Conservation (phyloP, 352 stramenopile genomes). For the Phytophthora palmivora region DNA sequence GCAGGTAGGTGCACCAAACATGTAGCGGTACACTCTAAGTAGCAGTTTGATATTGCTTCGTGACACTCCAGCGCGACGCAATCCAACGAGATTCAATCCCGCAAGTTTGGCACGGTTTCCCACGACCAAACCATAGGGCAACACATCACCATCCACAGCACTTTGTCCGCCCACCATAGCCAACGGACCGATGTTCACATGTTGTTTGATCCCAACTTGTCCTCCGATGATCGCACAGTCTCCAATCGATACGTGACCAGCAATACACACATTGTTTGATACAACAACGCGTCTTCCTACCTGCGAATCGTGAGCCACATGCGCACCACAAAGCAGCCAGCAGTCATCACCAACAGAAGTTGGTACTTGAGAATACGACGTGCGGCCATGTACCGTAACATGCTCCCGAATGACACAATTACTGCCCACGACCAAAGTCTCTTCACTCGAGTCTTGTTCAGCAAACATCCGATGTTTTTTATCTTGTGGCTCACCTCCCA, state of each 20-base stretch:
- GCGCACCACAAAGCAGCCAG: conserved; percentile 79
- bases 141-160: conserved; percentile 81
- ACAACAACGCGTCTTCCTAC: conserved; percentile 76
- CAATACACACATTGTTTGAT: conserved; percentile 85
- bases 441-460: conserved; percentile 2
- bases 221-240: conserved; percentile 80
- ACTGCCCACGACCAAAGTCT: conserved; percentile 58
- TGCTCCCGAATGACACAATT: conserved; percentile 87
- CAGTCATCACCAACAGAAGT: conserved; percentile 79
- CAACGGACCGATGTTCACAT: conserved; percentile 70
- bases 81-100: conserved; percentile 77
- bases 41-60: conserved; percentile 79
- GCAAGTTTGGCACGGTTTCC: conserved; percentile 83
- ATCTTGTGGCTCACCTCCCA: conserved; percentile 81
- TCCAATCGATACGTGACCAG: conserved; percentile 80
- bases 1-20: conserved; percentile 63
- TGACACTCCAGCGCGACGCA: conserved; percentile 69
- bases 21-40: conserved; percentile 78
- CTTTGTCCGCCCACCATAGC: conserved; percentile 85
- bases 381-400: conserved; percentile 85
- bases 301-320: conserved; percentile 76
- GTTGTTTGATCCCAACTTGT: conserved; percentile 82
- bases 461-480: conserved; percentile 68
- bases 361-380: conserved; percentile 62
- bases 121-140: conserved; percentile 78